Evolutionary conservation across 2,329 filamentous ascomycete species (phyloP).

Genomic region (Erysiphe pisi): DNA sequence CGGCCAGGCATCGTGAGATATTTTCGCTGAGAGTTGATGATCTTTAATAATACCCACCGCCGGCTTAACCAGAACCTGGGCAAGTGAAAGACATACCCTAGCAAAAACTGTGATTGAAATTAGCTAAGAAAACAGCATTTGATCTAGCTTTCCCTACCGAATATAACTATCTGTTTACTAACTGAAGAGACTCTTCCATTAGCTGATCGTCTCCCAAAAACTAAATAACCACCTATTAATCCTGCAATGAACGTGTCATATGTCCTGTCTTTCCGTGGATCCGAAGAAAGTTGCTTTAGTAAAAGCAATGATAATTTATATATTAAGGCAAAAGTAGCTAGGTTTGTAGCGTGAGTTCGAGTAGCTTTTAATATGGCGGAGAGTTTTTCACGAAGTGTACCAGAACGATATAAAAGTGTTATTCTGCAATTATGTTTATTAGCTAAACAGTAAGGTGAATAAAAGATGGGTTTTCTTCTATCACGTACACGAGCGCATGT

Average conservation of each 20-base stretch:
- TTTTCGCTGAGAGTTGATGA: slow-evolving; percentile 40
- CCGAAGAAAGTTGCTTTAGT: slow-evolving; percentile 52
- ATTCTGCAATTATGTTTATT: slow-evolving; percentile 47
- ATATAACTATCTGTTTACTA: slow-evolving; percentile 96
- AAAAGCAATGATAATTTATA: slow-evolving; percentile 77
- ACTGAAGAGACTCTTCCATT: slow-evolving; percentile 66
- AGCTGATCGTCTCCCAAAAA: slow-evolving; percentile 61
- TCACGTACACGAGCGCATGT: slow-evolving; percentile 71
- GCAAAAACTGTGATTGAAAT: slow-evolving; percentile 57
- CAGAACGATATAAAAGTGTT: slow-evolving; percentile 92
- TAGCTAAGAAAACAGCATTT: background rate
- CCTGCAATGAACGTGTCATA: slow-evolving; percentile 82
- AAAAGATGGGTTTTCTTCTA: background rate
- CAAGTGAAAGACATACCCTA: slow-evolving; percentile 72
- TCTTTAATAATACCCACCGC: slow-evolving; percentile 44
- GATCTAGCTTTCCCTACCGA: slow-evolving; percentile 39
- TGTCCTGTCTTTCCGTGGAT: slow-evolving; percentile 54
- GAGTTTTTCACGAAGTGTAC: slow-evolving; percentile 68
- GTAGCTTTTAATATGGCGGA: slow-evolving; percentile 74
- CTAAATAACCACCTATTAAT: slow-evolving; percentile 77
- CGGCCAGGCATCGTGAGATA: slow-evolving; percentile 72
- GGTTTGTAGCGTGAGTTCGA: slow-evolving; percentile 77
- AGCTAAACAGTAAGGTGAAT: no score
- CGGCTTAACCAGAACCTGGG: slow-evolving; percentile 67
- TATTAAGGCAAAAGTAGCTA: slow-evolving; percentile 79